Percentiles rank a stretch among this genome's conserved stretches.
These are phyloP conservation scores for Syzygium aromaticum DNA, from an alignment of 345 rosid genomes.

Conservation along the genomic window DNA sequence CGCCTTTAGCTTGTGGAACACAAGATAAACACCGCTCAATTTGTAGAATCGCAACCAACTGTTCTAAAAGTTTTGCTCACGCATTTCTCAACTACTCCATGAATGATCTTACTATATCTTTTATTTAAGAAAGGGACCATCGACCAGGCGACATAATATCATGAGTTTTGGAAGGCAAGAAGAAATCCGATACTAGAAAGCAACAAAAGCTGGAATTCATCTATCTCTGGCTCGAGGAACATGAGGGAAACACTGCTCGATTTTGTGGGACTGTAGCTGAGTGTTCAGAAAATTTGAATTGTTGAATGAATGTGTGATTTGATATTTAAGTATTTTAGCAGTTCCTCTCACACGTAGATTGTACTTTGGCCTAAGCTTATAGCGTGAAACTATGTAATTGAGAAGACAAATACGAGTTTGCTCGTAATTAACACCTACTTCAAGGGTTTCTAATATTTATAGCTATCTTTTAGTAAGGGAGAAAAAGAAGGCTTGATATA, in stretches of 20 bases:
- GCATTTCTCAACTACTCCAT: neutral
- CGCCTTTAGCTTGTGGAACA: neutral
- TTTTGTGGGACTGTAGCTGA: neutral
- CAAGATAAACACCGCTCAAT: neutral
- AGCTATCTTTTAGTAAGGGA: neutral
- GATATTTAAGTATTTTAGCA: neutral
- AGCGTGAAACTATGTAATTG: neutral
- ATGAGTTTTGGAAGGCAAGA: neutral
- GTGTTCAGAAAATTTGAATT: neutral
- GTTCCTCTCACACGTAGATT: fast-evolving
- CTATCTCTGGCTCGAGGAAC: neutral
- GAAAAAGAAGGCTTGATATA: neutral
- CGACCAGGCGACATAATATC: neutral
- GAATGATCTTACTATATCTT: neutral
- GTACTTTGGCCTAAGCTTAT: neutral
- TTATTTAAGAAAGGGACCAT: neutral
- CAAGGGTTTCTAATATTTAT: neutral
- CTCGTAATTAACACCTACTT: neutral
- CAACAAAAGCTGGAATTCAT: neutral
- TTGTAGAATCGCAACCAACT: fast-evolving
- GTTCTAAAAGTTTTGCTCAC: neutral
- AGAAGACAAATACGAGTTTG: neutral
- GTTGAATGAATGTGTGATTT: neutral
- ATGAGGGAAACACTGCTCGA: neutral
- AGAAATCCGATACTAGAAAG: neutral